A percentile compares a stretch with the other conserved stretches of the same genome.
Evolutionary conservation across 139 green algal species (phyloP).

Genomic region (Pseudopediastrum boryanum): DNA sequence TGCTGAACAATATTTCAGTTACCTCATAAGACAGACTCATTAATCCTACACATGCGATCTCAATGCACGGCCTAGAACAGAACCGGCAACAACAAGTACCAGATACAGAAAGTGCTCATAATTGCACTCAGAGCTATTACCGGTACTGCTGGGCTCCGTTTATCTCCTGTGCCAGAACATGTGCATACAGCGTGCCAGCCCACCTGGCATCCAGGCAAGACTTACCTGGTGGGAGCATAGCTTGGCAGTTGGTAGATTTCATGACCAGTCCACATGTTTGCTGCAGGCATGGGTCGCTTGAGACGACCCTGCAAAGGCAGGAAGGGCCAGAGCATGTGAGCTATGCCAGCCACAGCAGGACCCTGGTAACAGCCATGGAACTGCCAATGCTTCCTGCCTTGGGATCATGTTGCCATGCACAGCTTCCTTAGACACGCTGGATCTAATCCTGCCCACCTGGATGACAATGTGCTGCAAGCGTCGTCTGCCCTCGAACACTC

Average conservation of each 20-base stretch:
- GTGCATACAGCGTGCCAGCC: neutral
- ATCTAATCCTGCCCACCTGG: too few relatives aligned
- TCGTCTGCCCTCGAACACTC: constrained; percentile 27
- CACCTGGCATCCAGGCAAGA: neutral
- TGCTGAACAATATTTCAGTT: neutral
- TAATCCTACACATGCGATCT: neutral
- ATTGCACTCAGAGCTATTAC: too few relatives aligned
- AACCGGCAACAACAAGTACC: neutral
- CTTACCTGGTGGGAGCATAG: constrained; percentile 12
- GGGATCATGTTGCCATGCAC: too few relatives aligned
- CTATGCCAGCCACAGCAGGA: too few relatives aligned
- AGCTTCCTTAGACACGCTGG: too few relatives aligned
- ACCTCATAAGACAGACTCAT: neutral
- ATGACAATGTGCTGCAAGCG: constrained; percentile 25
- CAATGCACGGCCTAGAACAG: neutral
- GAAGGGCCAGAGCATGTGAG: too few relatives aligned
- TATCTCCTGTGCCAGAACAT: neutral
- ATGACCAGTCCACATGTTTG: constrained; percentile 27
- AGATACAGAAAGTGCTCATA: neutral
- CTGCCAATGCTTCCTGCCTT: too few relatives aligned
- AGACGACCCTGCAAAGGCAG: constrained; percentile 28
- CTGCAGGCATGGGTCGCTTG: constrained; percentile 12
- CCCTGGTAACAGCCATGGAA: too few relatives aligned
- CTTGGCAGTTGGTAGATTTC: constrained; percentile 13
- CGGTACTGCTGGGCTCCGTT: neutral